Evolutionary conservation across 306 rosid genomes (phyloP).

Genomic region (Prunus fruticosa): DNA sequence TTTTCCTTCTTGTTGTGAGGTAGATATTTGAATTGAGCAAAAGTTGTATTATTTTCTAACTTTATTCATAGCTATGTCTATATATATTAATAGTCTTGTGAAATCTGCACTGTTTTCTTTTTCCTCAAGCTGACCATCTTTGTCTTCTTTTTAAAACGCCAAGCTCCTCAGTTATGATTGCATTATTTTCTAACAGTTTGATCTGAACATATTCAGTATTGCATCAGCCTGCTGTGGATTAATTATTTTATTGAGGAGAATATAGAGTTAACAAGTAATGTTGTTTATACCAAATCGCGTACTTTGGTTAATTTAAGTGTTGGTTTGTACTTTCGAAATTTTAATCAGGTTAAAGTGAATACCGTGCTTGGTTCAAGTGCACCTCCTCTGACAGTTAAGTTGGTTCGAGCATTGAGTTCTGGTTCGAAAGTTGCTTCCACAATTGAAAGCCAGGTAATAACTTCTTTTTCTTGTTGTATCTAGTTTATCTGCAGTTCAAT

Average conservation of each 20-base stretch:
- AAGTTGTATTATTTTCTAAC: neutral
- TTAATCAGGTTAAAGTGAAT: constrained; percentile 76
- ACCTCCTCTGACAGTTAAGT: constrained; percentile 81
- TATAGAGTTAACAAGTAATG: neutral
- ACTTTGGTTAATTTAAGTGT: neutral
- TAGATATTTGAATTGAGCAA: neutral
- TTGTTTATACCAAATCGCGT: neutral
- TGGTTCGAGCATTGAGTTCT: constrained; percentile 60
- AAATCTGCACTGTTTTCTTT: neutral
- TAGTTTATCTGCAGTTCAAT: neutral
- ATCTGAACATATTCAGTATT: neutral
- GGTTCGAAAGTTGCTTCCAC: constrained; percentile 58
- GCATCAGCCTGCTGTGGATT: neutral
- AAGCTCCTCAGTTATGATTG: neutral
- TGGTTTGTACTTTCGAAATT: neutral
- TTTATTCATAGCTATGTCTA: neutral
- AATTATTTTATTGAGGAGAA: neutral
- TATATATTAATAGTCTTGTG: neutral
- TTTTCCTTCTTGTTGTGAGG: neutral
- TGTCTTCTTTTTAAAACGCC: neutral
- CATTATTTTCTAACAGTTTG: neutral
- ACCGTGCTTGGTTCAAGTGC: constrained; percentile 91
- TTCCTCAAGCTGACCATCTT: neutral
- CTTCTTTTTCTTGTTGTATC: constrained; percentile 3
- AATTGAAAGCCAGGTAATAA: constrained; percentile 54